Evolutionary conservation across 192 early-diverging fungal genomes (phyloP).

Genomic region (Podila horticola): DNA sequence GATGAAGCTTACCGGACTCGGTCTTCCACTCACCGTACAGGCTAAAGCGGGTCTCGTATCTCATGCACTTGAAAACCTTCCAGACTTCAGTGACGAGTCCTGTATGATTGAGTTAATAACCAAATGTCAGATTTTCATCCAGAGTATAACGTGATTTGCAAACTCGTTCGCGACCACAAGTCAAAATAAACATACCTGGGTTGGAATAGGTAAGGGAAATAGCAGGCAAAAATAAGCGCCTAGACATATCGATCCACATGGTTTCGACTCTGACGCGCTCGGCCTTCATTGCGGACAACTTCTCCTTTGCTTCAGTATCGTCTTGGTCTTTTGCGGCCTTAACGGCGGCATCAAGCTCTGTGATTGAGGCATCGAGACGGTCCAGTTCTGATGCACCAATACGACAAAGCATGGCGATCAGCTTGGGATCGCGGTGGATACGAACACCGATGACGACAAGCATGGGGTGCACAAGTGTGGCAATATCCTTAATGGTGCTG

Average conservation of each 20-base stretch:
- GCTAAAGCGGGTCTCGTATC: slow-evolving; percentile 70
- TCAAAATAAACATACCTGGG: slow-evolving; percentile 57
- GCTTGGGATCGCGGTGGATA: slow-evolving; percentile 41
- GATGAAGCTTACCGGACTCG: slow-evolving; percentile 60
- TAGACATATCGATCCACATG: slow-evolving; percentile 50
- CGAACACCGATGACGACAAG: slow-evolving; percentile 57
- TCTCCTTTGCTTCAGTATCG: not conserved
- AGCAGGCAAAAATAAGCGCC: slow-evolving; percentile 72
- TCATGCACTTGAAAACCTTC: slow-evolving; percentile 67
- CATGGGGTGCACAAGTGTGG: slow-evolving; percentile 45
- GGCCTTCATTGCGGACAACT: not conserved
- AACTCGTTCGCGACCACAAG: no score
- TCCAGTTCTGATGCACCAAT: slow-evolving; percentile 29
- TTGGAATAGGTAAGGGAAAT: slow-evolving; percentile 70
- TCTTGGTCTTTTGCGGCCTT: not conserved
- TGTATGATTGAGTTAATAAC: not conserved
- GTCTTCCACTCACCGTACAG: slow-evolving; percentile 87
- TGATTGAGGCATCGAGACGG: slow-evolving; percentile 5
- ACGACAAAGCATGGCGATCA: slow-evolving; percentile 33
- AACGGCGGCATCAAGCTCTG: not conserved
- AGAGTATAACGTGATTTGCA: no score
- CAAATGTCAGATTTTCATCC: not conserved
- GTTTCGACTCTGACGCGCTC: slow-evolving; percentile 9
- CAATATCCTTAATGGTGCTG: slow-evolving; percentile 29
- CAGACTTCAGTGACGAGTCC: slow-evolving; percentile 66